These are phyloP conservation scores for Aphanomyces invadans DNA, from an alignment of 352 stramenopile species.

Conservation along the genomic window DNA sequence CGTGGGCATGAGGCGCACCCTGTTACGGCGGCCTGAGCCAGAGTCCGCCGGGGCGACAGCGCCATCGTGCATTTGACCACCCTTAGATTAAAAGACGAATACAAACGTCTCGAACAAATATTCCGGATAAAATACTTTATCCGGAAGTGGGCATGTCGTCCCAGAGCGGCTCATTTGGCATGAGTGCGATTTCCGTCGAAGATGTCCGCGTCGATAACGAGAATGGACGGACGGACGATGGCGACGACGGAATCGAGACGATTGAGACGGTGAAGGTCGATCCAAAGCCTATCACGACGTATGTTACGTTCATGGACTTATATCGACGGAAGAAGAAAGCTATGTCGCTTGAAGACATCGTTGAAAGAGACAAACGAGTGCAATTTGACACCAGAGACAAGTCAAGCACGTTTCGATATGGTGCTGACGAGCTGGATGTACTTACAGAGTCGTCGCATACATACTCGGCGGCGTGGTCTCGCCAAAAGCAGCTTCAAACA, in stretches of 20 bases:
- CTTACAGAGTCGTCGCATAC: not conserved
- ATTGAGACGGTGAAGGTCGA: not conserved
- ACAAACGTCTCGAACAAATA: no score
- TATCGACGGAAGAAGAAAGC: constrained; percentile 1
- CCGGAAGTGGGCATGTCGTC: no score
- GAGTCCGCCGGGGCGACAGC: no score
- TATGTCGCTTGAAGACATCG: not conserved
- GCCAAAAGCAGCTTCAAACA: not conserved
- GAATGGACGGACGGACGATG: no score
- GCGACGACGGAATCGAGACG: not conserved
- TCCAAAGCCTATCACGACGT: not conserved
- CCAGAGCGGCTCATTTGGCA: no score
- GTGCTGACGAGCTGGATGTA: not conserved
- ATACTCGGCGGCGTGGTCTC: not conserved
- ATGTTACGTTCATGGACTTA: not conserved
- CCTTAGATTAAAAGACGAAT: no score
- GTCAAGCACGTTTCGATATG: not conserved
- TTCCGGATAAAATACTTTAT: no score
- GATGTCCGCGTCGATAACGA: no score
- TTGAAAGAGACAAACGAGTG: not conserved
- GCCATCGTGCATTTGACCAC: no score
- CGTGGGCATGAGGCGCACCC: no score
- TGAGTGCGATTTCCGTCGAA: no score
- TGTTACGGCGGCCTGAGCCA: no score
- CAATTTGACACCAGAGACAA: not conserved